Percentiles rank a stretch among this genome's conserved stretches.
Evolutionary conservation across 73 alveolate genomes (phyloP).

Genomic region (Uronychia binucleata): DNA sequence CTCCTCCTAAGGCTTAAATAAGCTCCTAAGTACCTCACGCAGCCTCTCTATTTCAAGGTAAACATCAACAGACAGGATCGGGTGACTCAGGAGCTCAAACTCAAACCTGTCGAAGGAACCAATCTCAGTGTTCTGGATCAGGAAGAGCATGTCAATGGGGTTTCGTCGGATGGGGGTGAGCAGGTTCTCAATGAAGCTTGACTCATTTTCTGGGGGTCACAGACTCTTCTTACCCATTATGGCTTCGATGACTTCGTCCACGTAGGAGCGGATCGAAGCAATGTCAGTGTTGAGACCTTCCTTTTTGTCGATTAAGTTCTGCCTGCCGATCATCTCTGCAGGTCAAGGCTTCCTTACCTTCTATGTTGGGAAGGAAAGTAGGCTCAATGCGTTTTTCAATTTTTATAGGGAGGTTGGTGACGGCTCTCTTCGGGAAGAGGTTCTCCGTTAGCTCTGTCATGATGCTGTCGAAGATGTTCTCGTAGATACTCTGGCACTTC

Average conservation of each 20-base stretch:
- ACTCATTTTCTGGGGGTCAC: conserved; percentile 20
- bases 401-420: background rate
- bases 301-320: conserved; percentile 9
- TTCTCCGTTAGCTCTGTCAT: background rate
- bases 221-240: conserved; percentile 15
- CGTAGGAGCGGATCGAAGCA: conserved; percentile 49
- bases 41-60: conserved; percentile 54
- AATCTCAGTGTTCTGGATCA: conserved; percentile 64
- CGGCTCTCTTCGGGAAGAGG: background rate
- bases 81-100: conserved; percentile 9
- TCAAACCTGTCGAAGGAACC: conserved; percentile 64
- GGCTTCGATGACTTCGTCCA: conserved; percentile 51
- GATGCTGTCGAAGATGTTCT: background rate
- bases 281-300: conserved; percentile 55
- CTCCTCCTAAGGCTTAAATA: background rate
- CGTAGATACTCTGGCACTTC: background rate
- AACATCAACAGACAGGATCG: conserved; percentile 53
- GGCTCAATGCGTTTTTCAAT: background rate
- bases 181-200: conserved; percentile 28
- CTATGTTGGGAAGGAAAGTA: background rate
- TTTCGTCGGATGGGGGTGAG: conserved; percentile 44
- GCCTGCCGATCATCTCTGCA: background rate
- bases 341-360: background rate
- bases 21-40: conserved; percentile 39
- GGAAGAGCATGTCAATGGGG: conserved; percentile 51